Conservation (phyloP, 2,329 filamentous ascomycete species). For the Calonectria fujianensis region DNA sequence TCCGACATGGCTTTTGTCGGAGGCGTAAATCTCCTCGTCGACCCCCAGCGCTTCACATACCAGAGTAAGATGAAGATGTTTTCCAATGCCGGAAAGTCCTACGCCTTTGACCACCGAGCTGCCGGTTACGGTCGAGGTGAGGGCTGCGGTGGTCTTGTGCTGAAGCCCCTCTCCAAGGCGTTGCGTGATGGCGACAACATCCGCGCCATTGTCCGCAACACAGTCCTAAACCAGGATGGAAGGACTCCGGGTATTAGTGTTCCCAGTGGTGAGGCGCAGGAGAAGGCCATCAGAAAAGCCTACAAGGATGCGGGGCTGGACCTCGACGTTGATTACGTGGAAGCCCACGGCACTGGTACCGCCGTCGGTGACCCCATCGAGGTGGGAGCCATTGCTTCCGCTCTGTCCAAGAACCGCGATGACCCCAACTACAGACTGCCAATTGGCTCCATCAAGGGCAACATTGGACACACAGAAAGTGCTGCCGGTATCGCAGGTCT, state of each 20-base stretch:
- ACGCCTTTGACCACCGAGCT: slow-evolving; percentile 63
- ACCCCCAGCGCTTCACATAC: slow-evolving; percentile 52
- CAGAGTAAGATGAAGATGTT: slow-evolving; percentile 53
- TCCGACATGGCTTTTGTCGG: slow-evolving; percentile 54
- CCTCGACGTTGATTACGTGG: slow-evolving; percentile 60
- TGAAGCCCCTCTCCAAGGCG: slow-evolving; percentile 66
- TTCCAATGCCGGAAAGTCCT: slow-evolving; percentile 55
- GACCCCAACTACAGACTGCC: slow-evolving; percentile 51
- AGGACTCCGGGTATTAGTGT: slow-evolving; percentile 64
- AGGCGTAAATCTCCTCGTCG: slow-evolving; percentile 53
- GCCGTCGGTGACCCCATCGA: slow-evolving; percentile 69
- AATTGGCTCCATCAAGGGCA: slow-evolving; percentile 67
- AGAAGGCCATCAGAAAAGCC: slow-evolving; percentile 58
- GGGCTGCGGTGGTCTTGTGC: slow-evolving; percentile 63
- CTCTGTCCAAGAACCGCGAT: slow-evolving; percentile 58
- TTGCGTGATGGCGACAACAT: slow-evolving; percentile 62
- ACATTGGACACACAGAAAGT: slow-evolving; percentile 52
- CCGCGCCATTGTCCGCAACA: slow-evolving; percentile 62
- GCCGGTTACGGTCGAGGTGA: slow-evolving; percentile 71
- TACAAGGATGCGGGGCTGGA: slow-evolving; percentile 60
- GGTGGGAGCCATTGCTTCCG: slow-evolving; percentile 61
- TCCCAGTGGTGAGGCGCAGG: slow-evolving; percentile 58
- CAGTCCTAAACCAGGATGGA: slow-evolving; percentile 64
- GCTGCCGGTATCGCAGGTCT: slow-evolving; percentile 56
- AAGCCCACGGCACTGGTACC: slow-evolving; percentile 70